Conservation (phyloP, 1,284 basidiomycete species). For the Ustilago loliicola region DNA sequence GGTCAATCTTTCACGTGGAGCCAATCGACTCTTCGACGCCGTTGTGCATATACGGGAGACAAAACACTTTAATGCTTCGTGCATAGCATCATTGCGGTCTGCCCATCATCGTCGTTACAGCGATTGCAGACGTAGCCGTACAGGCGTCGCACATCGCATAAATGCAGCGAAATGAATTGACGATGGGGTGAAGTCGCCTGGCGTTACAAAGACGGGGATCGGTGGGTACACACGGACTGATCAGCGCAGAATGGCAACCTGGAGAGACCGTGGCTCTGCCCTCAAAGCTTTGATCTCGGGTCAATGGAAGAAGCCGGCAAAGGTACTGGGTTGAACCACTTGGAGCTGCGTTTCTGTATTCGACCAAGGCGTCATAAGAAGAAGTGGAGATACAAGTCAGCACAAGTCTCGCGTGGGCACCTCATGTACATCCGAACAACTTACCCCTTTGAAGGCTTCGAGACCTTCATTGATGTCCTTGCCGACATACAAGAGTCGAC, state of each 20-base stretch:
- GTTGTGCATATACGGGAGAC: no score
- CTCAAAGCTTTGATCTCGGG: conserved; percentile 26
- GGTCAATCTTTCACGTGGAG: no score
- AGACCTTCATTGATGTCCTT: conserved; percentile 80
- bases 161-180: neutral
- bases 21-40: no score
- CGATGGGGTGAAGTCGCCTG: neutral
- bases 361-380: neutral
- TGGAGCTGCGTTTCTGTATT: conserved; percentile 49
- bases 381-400: neutral
- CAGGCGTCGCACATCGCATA: neutral
- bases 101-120: no score
- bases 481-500: conserved; percentile 77
- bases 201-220: neutral
- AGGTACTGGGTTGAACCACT: conserved; percentile 50
- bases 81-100: no score
- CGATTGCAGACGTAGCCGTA: no score
- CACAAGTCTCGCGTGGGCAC: neutral
- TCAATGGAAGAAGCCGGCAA: conserved; percentile 8
- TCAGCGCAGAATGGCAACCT: neutral
- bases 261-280: neutral
- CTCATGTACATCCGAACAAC: conserved; percentile 21
- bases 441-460: conserved; percentile 73
- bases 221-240: neutral
- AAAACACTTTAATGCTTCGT: no score